phyloP scores from a whole-genome alignment of 176 grass and related monocot genomes.

The Eleusine coracana region DNA sequence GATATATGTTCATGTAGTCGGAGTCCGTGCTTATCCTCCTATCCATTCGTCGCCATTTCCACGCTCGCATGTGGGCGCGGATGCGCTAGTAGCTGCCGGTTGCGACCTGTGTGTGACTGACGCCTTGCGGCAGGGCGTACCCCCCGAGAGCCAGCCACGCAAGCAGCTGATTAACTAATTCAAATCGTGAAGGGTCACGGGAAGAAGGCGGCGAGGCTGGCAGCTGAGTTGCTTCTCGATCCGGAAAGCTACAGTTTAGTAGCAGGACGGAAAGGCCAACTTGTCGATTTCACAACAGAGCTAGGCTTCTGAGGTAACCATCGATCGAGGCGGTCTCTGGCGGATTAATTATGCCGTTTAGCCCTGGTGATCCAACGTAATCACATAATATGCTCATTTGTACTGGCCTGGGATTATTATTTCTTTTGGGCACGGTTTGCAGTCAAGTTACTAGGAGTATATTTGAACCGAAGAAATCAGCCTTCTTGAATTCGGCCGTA shows the following conservation, averaged over 20 bases:
- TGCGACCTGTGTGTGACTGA: constrained; percentile 6
- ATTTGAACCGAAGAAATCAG: too few species aligned
- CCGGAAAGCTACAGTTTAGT: constrained; percentile 22
- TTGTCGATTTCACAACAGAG: constrained; percentile 26
- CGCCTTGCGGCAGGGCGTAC: neutral
- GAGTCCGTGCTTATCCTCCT: neutral
- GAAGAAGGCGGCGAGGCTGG: neutral
- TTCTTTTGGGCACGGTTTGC: too few species aligned
- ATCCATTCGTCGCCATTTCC: constrained; percentile 3
- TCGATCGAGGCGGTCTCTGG: neutral
- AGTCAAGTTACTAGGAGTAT: too few species aligned
- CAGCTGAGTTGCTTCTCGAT: constrained; percentile 42
- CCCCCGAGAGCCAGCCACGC: constrained; percentile 23
- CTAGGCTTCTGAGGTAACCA: neutral
- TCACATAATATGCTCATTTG: neutral
- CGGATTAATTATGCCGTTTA: neutral
- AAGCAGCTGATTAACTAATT: neutral
- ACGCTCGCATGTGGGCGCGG: neutral
- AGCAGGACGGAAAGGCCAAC: neutral
- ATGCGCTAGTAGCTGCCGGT: neutral
- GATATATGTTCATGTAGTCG: neutral
- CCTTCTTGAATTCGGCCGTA: neutral
- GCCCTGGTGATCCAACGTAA: neutral
- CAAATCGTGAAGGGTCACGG: neutral
- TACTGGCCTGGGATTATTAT: too few species aligned